Evolutionary conservation across 2,329 filamentous ascomycete species (phyloP).

Genomic region (Fusarium beomiforme): DNA sequence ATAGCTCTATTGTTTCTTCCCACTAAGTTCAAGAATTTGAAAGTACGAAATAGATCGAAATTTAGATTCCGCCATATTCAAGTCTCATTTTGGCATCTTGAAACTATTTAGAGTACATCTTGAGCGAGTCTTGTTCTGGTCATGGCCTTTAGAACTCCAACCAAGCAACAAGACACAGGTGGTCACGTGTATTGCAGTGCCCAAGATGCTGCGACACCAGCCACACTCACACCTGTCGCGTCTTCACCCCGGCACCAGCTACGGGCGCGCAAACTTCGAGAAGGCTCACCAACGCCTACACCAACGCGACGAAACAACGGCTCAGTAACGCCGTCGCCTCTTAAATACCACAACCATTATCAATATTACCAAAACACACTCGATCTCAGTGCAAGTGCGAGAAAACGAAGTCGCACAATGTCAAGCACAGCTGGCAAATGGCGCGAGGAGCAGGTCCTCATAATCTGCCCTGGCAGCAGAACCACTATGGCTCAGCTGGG

Average conservation of each 20-base stretch:
- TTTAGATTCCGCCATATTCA: too few relatives aligned
- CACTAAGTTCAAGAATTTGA: neutral
- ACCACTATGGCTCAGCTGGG: constrained; percentile 92
- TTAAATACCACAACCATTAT: constrained; percentile 8
- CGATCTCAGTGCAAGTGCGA: neutral
- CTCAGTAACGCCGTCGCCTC: constrained; percentile 15
- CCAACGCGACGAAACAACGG: constrained; percentile 34
- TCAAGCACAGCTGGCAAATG: constrained; percentile 67
- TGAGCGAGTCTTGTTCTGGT: neutral
- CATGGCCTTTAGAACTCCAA: constrained; percentile 3
- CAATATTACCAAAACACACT: neutral
- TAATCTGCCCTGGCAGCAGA: constrained; percentile 86
- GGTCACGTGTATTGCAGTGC: constrained; percentile 30
- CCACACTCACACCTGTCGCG: constrained; percentile 32
- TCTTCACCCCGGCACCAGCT: constrained; percentile 38
- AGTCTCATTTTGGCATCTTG: neutral
- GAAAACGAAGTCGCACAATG: constrained; percentile 53
- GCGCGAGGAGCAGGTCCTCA: constrained; percentile 71
- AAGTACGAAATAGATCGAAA: rapidly evolving
- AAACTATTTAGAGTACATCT: neutral
- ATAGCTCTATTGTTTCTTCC: neutral
- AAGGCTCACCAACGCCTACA: constrained; percentile 29
- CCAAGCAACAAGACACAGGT: neutral
- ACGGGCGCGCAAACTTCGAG: constrained; percentile 39
- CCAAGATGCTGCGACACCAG: constrained; percentile 11